Percentiles rank a stretch among this genome's conserved stretches.
These are phyloP conservation scores for Trichocladium uniseriatum DNA, from an alignment of 495 filamentous ascomycete species.

Conservation along the genomic window DNA sequence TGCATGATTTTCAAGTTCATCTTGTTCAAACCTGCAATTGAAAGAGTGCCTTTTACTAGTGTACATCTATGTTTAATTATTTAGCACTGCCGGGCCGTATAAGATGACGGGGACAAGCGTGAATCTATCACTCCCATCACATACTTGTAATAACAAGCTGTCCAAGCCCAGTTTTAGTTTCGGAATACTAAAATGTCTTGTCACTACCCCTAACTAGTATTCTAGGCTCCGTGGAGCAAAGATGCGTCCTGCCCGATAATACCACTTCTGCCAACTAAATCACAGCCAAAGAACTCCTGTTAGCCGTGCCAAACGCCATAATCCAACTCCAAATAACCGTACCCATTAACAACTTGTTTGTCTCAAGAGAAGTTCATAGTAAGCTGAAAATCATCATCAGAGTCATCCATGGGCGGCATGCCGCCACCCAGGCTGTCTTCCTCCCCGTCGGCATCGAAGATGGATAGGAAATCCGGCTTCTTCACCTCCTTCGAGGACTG, in stretches of 20 bases:
- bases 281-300: background rate
- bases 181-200: too few species aligned
- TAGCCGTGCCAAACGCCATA: background rate
- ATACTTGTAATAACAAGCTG: too few species aligned
- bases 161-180: too few species aligned
- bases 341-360: background rate
- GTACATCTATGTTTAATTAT: too few species aligned
- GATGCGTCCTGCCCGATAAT: background rate
- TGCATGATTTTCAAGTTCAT: too few species aligned
- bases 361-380: conserved; percentile 27
- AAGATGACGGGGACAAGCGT: too few species aligned
- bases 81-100: too few species aligned
- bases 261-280: background rate
- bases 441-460: conserved; percentile 35
- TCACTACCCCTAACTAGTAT: too few species aligned
- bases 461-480: conserved; percentile 34
- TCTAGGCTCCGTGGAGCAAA: too few species aligned
- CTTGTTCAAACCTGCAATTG: too few species aligned
- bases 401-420: conserved; percentile 17
- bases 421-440: conserved; percentile 20
- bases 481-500: conserved; percentile 27
- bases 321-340: background rate
- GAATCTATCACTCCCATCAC: too few species aligned
- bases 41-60: too few species aligned
- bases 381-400: conserved; percentile 35